Evolutionary conservation across 768 basidiomycete genomes (phyloP).

Genomic region (Auriscalpium orientale): DNA sequence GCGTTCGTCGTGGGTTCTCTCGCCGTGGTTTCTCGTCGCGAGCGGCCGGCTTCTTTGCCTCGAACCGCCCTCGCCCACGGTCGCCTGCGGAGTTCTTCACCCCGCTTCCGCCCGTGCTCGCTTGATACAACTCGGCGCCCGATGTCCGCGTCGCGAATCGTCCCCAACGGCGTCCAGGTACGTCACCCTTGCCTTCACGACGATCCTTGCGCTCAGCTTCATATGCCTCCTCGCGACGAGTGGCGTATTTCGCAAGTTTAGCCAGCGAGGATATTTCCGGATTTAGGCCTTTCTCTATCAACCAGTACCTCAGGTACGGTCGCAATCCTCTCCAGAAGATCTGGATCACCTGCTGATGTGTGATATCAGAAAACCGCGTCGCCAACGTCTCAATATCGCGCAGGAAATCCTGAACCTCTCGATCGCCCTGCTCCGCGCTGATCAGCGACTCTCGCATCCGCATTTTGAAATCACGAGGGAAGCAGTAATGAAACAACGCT

Average conservation of each 20-base stretch:
- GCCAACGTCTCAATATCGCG: conserved; percentile 18
- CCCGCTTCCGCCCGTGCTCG: neutral
- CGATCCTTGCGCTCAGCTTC: neutral
- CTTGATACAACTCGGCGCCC: neutral
- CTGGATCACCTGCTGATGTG: conserved; percentile 5
- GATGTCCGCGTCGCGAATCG: neutral
- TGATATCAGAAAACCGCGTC: conserved; percentile 9
- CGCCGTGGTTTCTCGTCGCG: too few species aligned
- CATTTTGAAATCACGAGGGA: conserved; percentile 16
- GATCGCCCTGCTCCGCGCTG: conserved; percentile 1
- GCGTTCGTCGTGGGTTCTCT: too few species aligned
- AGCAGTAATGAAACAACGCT: conserved; percentile 19
- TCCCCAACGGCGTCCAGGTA: neutral
- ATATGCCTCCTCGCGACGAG: neutral
- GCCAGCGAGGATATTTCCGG: neutral
- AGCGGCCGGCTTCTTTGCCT: too few species aligned
- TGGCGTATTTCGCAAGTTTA: neutral
- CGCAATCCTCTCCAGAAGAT: conserved; percentile 10
- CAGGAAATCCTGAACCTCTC: conserved; percentile 12
- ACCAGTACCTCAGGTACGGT: conserved; percentile 13
- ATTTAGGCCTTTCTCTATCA: conserved; percentile 15
- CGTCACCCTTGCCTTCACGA: neutral
- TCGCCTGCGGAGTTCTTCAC: neutral
- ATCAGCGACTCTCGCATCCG: neutral
- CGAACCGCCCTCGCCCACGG: neutral